These are phyloP conservation scores for Colletotrichum spaethianum DNA, from an alignment of 2,329 filamentous ascomycete species.

Conservation along the genomic window DNA sequence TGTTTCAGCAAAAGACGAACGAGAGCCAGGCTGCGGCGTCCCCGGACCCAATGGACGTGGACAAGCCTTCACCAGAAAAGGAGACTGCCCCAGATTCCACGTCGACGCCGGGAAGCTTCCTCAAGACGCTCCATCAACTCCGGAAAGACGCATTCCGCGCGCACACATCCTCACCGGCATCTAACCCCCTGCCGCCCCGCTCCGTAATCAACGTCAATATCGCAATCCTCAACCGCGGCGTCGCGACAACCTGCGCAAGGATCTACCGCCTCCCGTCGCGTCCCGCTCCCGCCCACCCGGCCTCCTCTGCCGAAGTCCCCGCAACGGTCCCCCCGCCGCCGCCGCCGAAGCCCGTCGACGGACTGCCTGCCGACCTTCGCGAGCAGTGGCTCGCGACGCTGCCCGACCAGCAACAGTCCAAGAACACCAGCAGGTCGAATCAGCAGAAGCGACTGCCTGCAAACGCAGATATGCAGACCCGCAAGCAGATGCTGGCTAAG, in stretches of 20 bases:
- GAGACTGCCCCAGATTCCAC: constrained; percentile 41
- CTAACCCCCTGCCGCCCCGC: constrained; percentile 50
- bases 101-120: constrained; percentile 19
- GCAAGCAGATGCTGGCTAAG: constrained; percentile 61
- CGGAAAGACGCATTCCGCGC: constrained; percentile 49
- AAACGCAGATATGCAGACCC: constrained; percentile 52
- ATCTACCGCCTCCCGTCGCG: constrained; percentile 85
- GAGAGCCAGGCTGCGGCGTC: neutral
- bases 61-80: constrained; percentile 38
- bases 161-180: constrained; percentile 44
- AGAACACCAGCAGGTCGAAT: constrained; percentile 41
- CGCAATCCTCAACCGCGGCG: constrained; percentile 77
- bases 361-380: constrained; percentile 67
- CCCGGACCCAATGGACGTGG: constrained; percentile 37
- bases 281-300: constrained; percentile 43
- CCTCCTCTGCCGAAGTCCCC: constrained; percentile 60
- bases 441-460: constrained; percentile 45
- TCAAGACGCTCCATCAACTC: constrained; percentile 34
- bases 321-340: constrained; percentile 55
- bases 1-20: constrained; percentile 64
- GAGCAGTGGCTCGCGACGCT: constrained; percentile 79
- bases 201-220: constrained; percentile 75
- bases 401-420: constrained; percentile 44
- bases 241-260: constrained; percentile 79
- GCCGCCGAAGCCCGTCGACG: constrained; percentile 32